phyloP scores from a whole-genome alignment of 371 early-diverging fungal genomes.

The Mycotypha africana region DNA sequence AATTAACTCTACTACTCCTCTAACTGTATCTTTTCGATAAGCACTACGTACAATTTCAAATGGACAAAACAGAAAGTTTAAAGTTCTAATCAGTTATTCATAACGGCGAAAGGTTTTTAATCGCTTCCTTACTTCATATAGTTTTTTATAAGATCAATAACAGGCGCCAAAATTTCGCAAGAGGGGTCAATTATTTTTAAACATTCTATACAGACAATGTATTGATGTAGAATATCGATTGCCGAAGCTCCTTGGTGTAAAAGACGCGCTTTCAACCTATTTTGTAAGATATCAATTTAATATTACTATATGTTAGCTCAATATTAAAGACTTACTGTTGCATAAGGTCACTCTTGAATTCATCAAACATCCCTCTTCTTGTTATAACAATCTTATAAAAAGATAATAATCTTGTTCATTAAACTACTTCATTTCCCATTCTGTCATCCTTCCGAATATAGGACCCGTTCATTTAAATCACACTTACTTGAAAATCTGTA shows the following conservation, averaged over 20 bases:
- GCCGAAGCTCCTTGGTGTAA: constrained; percentile 33
- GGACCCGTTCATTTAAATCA: neutral
- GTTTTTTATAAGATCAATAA: constrained; percentile 16
- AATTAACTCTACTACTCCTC: constrained; percentile 26
- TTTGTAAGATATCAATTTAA: too few species aligned
- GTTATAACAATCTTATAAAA: constrained; percentile 9
- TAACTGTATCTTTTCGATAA: constrained; percentile 19
- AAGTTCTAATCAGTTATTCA: neutral
- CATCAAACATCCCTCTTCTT: constrained; percentile 8
- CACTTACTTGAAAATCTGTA: constrained; percentile 26
- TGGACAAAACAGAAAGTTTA: too few species aligned
- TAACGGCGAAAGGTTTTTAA: neutral
- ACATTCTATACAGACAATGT: constrained; percentile 26
- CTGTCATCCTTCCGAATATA: neutral
- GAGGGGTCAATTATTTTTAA: constrained; percentile 27
- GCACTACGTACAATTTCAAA: constrained; percentile 3
- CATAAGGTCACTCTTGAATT: constrained; percentile 15
- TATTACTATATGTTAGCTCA: too few species aligned
- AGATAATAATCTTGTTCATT: too few species aligned
- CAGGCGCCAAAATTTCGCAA: constrained; percentile 21
- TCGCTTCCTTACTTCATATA: constrained; percentile 20
- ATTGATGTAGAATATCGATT: constrained; percentile 26
- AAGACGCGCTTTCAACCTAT: constrained; percentile 26
- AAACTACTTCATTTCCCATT: too few species aligned
- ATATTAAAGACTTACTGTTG: constrained; percentile 31